Base-by-base conservation (phyloP, 2,329 filamentous ascomycete genomes). In the Phialocephala subalpina region DNA sequence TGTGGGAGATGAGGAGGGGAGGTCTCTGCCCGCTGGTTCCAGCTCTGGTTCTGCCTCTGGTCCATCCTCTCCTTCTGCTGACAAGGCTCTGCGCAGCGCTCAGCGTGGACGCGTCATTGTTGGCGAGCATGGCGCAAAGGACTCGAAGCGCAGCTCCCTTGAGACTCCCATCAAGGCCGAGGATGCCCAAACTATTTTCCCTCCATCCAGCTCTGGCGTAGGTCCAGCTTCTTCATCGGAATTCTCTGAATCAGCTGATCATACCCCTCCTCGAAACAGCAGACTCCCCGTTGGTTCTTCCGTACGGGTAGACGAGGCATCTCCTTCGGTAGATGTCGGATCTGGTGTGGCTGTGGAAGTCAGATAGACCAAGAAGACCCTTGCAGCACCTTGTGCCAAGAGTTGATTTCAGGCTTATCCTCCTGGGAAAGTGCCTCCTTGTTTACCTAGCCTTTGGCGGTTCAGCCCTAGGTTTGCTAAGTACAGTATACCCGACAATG, bases 201-300 rank as follows among this genome's bases (percentile, higher is more conserved):
- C 86, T 0, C 80, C 86, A 0, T 82, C 81, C 8, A 84, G 85
- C 45, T 90, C 87, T 72, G 81, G 3, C 12, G 16, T 25, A 38
- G 20, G 20, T 57, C 33, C 22, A 2, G 18, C 49, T 40, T 57
- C 60, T 16, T 49, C 52, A 14, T 20, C 57, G 25, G 38, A 63
- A 38, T 47, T 38, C 29, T 53, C 61, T 38, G 36, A 22, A 18
- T 57, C 60, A 3, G 52, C 60, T 45, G 40, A 40, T 11, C 40
- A 52, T 33, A 60, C 45, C 22, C 22, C 22, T 27, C 25, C 38
- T 33, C 64, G n/a, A 33, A n/a, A 16, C 55, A 25, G 25, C 60
- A 42, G 42, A 22, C 9, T 47, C 45, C 29, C 55, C 52, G 6
- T 11, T 18, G 27, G 25, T 18, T 14, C 49, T 53, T 53, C 49